phyloP scores from a whole-genome alignment of 2,329 filamentous ascomycete species.

The Arthrobotrys entomopaga region DNA sequence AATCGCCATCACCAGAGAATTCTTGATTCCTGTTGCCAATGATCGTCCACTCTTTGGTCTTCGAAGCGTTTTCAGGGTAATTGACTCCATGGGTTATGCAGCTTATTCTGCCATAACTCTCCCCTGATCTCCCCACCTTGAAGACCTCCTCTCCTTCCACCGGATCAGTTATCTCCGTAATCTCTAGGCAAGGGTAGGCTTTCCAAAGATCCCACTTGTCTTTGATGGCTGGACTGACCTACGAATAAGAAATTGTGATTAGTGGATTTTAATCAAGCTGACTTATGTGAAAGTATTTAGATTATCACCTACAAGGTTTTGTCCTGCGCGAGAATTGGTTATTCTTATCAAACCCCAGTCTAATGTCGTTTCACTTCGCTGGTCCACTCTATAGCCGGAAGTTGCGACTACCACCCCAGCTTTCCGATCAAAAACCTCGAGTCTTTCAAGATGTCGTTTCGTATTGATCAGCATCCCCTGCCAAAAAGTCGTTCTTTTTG shows the following conservation, averaged over 20 bases:
- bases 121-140: constrained; percentile 31
- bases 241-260: too few species aligned
- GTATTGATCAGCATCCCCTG: neutral
- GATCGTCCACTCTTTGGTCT: constrained; percentile 22
- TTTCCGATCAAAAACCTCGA: constrained; percentile 25
- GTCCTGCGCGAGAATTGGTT: neutral
- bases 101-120: constrained; percentile 20
- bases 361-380: neutral
- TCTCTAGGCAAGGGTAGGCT: neutral
- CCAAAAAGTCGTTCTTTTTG: constrained; percentile 2
- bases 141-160: constrained; percentile 17
- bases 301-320: constrained; percentile 32
- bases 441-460: neutral
- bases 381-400: constrained; percentile 26
- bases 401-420: constrained; percentile 23
- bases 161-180: constrained; percentile 22
- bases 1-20: constrained; percentile 24
- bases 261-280: too few species aligned
- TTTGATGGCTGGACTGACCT: neutral
- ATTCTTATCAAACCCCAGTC: constrained; percentile 33
- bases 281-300: too few species aligned
- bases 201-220: constrained; percentile 5
- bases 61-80: constrained; percentile 10
- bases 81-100: constrained; percentile 14
- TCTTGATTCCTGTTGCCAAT: constrained; percentile 11